These are phyloP conservation scores for Caryopteris hybrid DNA, from an alignment of 305 asterid genomes.

Conservation along the genomic window DNA sequence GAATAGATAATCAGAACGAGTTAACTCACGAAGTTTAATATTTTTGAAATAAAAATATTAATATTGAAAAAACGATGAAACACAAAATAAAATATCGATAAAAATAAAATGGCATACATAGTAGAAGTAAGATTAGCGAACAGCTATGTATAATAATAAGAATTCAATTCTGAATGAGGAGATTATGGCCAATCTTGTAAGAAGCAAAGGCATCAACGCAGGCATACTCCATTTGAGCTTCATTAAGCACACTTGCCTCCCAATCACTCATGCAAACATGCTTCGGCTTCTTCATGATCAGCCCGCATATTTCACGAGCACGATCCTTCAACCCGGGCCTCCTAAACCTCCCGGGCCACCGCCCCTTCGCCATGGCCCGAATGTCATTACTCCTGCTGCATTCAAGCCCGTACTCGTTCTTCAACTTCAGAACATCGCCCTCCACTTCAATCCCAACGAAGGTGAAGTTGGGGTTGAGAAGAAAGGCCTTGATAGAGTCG, in stretches of 20 bases:
- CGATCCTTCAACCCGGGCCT: conserved; percentile 62
- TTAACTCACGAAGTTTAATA: too few relatives aligned
- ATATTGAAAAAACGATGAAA: too few relatives aligned
- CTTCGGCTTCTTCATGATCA: conserved; percentile 47
- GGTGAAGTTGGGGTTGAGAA: conserved; percentile 43
- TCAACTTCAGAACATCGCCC: conserved; percentile 41
- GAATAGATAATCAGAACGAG: too few relatives aligned
- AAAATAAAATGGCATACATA: too few relatives aligned
- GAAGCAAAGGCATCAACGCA: conserved; percentile 79
- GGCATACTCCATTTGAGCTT: conserved; percentile 52
- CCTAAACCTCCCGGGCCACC: conserved; percentile 44
- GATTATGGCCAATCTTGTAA: conserved; percentile 32
- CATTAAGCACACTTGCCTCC: conserved; percentile 44
- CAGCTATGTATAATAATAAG: too few relatives aligned
- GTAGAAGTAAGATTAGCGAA: too few relatives aligned
- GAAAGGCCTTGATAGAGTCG: conserved; percentile 23
- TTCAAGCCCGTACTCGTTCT: conserved; percentile 41
- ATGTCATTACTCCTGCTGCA: conserved; percentile 34
- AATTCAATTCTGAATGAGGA: not conserved
- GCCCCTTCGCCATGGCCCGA: conserved; percentile 31
- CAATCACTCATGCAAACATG: conserved; percentile 51
- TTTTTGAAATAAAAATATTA: too few relatives aligned
- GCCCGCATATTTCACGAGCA: conserved; percentile 37
- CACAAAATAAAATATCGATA: too few relatives aligned
- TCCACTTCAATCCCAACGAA: conserved; percentile 60